These are phyloP conservation scores for Tubosaeta sp. DNA, from an alignment of 768 basidiomycete species.

Conservation along the genomic window DNA sequence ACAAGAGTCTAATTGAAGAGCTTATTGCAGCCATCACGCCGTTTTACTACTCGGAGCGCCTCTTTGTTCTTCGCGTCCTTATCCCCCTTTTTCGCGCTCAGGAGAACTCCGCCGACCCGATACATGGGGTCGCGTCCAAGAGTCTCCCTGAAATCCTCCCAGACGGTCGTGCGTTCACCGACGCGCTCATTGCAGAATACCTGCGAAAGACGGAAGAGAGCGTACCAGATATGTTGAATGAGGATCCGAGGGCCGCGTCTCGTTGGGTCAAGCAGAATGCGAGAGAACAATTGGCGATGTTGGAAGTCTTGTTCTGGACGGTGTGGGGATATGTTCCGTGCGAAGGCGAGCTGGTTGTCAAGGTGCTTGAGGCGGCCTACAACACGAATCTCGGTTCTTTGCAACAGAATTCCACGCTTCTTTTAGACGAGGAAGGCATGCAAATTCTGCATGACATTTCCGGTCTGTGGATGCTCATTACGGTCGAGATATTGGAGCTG, in stretches of 20 bases:
- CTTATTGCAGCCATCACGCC: conserved; percentile 65
- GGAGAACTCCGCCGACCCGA: conserved; percentile 50
- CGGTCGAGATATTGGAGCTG: conserved; percentile 75
- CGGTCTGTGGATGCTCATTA: conserved; percentile 74
- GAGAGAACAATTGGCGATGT: conserved; percentile 71
- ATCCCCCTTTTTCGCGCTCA: conserved; percentile 73
- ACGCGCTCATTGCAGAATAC: conserved; percentile 59
- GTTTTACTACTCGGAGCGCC: conserved; percentile 79
- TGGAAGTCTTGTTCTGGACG: conserved; percentile 87
- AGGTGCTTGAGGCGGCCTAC: conserved; percentile 63
- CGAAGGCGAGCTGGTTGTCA: conserved; percentile 56
- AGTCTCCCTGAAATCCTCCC: conserved; percentile 58
- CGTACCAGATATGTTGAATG: conserved; percentile 42
- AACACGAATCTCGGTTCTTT: conserved; percentile 56
- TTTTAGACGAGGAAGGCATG: conserved; percentile 71
- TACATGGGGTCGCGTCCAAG: conserved; percentile 50
- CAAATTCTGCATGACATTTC: conserved; percentile 65
- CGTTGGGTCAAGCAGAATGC: conserved; percentile 70
- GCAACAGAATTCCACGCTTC: conserved; percentile 59
- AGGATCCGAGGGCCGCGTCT: conserved; percentile 56
- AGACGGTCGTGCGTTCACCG: conserved; percentile 60
- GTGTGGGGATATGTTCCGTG: conserved; percentile 77
- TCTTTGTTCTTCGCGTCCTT: conserved; percentile 63
- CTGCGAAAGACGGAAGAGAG: conserved; percentile 43
- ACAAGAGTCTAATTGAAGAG: conserved; percentile 31